Conservation (phyloP, 177 flowering plant species). For the Vitis hybrid region DNA sequence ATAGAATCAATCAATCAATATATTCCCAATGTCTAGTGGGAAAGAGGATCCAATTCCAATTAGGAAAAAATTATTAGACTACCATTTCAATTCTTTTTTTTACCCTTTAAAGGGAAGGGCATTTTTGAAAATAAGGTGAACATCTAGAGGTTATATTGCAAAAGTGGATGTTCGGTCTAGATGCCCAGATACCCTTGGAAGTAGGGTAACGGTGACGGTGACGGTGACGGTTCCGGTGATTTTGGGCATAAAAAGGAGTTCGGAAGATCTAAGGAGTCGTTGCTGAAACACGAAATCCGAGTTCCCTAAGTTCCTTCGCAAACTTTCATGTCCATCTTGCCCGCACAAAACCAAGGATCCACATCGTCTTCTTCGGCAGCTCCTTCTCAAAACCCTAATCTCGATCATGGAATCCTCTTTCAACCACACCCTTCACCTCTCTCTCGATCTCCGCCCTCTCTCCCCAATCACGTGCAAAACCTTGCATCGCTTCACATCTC, state of each 20-base stretch:
- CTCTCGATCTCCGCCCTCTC: conserved; percentile 20
- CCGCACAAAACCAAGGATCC: conserved; percentile 47
- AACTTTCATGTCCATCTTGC: conserved; percentile 97
- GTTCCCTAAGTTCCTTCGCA: conserved; percentile 4
- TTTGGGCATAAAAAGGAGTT: not conserved
- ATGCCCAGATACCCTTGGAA: not conserved
- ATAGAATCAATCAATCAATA: too few species aligned
- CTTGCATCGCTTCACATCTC: conserved; percentile 27
- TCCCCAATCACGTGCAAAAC: conserved; percentile 11
- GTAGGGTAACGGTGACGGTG: too few species aligned
- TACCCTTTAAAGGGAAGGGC: too few species aligned
- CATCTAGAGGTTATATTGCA: too few species aligned
- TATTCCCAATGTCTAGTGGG: too few species aligned
- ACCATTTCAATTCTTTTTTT: too few species aligned
- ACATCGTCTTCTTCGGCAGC: conserved; percentile 33
- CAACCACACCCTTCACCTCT: not conserved
- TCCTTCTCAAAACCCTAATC: conserved; percentile 47
- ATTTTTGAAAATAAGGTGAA: too few species aligned
- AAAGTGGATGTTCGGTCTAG: not conserved
- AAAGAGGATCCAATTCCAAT: too few species aligned
- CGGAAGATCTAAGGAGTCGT: not conserved
- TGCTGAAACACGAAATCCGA: conserved; percentile 6
- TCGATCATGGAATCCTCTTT: conserved; percentile 53
- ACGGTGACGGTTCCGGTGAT: not conserved
- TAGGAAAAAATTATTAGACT: too few species aligned